Conservation (phyloP, 2,329 filamentous ascomycete genomes). For the Nakataea oryzae region DNA sequence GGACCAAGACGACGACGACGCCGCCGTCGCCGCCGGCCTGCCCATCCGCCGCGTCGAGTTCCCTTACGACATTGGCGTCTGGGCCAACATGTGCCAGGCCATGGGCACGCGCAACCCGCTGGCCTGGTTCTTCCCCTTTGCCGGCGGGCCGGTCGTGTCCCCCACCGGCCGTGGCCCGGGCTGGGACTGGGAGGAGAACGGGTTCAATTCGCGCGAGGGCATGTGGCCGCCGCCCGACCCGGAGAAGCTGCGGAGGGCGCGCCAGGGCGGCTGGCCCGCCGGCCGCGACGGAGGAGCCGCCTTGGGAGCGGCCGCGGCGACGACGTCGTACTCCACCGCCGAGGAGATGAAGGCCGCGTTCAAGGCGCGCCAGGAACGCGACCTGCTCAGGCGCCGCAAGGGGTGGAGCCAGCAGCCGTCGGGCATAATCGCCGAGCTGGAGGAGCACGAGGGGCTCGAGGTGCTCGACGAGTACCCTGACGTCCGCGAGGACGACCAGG, state of each 20-base stretch:
- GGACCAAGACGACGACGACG: conserved; percentile 19
- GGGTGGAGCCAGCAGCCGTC: conserved; percentile 14
- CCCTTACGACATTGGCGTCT: conserved; percentile 72
- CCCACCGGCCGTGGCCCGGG: conserved; percentile 27
- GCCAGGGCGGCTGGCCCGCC: conserved; percentile 25
- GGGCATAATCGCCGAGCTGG: conserved; percentile 36
- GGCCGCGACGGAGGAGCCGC: conserved; percentile 20
- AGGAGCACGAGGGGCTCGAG: conserved; percentile 45
- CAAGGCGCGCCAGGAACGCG: conserved; percentile 34
- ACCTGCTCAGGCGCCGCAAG: conserved; percentile 23
- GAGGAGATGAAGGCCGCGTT: conserved; percentile 40
- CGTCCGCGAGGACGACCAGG: conserved; percentile 9
- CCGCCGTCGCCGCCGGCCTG: conserved; percentile 28
- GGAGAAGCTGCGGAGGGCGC: conserved; percentile 41
- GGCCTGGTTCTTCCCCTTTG: conserved; percentile 60
- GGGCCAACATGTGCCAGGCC: conserved; percentile 60
- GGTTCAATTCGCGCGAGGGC: conserved; percentile 54
- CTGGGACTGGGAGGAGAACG: conserved; percentile 64
- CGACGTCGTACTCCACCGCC: conserved; percentile 20
- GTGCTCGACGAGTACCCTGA: conserved; percentile 32
- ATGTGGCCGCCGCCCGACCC: conserved; percentile 57
- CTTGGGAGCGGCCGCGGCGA: conserved; percentile 9
- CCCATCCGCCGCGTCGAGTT: conserved; percentile 50
- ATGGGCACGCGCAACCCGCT: conserved; percentile 62
- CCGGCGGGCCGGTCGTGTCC: conserved; percentile 34